Evolutionary conservation across 2,329 filamentous ascomycete species (phyloP), one percentile per base, ranked within the genome.

Genomic region (Fusarium nematophilum): DNA sequence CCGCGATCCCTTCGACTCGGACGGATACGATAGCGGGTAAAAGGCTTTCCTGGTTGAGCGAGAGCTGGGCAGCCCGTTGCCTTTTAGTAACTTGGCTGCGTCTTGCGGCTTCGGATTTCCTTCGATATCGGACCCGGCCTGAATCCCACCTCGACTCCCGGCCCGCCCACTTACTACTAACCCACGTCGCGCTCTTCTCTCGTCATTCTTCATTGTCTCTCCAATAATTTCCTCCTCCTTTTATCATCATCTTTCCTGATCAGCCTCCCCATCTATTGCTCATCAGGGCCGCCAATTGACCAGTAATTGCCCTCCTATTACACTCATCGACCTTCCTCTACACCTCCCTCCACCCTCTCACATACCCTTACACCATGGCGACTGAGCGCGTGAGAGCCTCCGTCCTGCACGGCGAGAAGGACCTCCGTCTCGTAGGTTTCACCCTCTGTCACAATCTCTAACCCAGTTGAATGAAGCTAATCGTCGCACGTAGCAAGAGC

Each of bases 341-440:
- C 18, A 33, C 30, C 18, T 29, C 18, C n/a, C 26, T 23, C 15
- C 39, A 34, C 40, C 45, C 27, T 9, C 26, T 46, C 54, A 46
- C 33, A 18, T 29, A 29, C 23, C 15, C 33, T 43, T 39, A n/a
- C 66, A 70, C 51, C 59, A 70, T 70, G 68, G 49, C 65, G 9
- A 62, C 57, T 43, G 52, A 69, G 37, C 60, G 46, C 42, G 77
- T 83, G 23, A 77, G 76, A 62, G 82, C 83, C 14, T 85, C 83
- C 14, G 82, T 86, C 50, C 78, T 86, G n/a, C 77, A 84, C 60
- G 83, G 79, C 13, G 78, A 77, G 40, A 78, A 76, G 60, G 81
- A 85, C 34, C 76, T 86, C 44, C 77, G 79, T 33, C 66, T 84
- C 5, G 82, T 84, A 73, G 71, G 77, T 61, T 27, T 37, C 11